Conservation (phyloP, 176 grass and related monocot species). For the Typha latifolia region DNA sequence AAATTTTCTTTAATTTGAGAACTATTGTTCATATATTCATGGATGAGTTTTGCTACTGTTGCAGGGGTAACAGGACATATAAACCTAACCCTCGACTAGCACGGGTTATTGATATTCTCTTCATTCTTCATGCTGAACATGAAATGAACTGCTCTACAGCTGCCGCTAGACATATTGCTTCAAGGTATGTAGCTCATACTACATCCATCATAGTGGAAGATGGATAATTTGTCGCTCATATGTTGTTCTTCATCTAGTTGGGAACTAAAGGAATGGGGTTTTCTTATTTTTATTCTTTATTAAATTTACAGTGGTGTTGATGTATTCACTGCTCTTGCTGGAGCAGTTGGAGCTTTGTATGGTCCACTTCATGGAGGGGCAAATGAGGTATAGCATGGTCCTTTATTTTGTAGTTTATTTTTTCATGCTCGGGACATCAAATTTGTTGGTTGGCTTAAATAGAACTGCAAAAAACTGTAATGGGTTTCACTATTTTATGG, state of each 20-base stretch:
- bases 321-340: conserved; percentile 93
- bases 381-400: conserved; percentile 62
- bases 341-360: conserved; percentile 94
- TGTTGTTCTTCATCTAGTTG: neutral
- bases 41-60: conserved; percentile 12
- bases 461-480: neutral
- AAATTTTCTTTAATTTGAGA: neutral
- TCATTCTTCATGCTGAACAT: conserved; percentile 97
- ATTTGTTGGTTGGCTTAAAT: neutral
- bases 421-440: conserved; percentile 14
- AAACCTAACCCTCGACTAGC: conserved; percentile 81
- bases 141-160: conserved; percentile 99
- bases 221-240: conserved; percentile 19
- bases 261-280: neutral
- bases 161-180: conserved; percentile 97
- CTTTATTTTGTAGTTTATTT: neutral
- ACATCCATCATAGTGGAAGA: conserved; percentile 7
- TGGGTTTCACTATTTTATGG: neutral
- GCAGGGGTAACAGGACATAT: conserved; percentile 74
- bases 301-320: conserved; percentile 81
- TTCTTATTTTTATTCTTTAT: conserved; percentile 2
- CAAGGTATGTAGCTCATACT: conserved; percentile 46
- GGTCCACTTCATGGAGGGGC: conserved; percentile 95
- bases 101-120: conserved; percentile 77
- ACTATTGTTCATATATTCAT: neutral